Evolutionary conservation across 2,329 filamentous ascomycete species (phyloP).

Genomic region (Colletotrichum sp.): DNA sequence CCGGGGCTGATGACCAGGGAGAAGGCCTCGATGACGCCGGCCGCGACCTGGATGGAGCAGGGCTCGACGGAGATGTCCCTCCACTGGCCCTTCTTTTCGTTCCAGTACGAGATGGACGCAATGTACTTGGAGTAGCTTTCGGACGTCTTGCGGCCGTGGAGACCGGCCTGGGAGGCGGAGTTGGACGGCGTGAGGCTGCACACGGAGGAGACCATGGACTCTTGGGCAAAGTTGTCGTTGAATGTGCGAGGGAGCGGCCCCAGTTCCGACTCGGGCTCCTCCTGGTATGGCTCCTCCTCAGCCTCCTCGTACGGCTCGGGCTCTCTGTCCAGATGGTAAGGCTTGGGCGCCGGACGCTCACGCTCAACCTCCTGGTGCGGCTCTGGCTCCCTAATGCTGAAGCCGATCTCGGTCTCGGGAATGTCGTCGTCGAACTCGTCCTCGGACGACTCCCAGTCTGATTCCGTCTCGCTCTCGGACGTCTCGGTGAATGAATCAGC

Average conservation of each 20-base stretch:
- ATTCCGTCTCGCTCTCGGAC: constrained; percentile 35
- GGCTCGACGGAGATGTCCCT: constrained; percentile 58
- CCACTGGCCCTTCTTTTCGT: constrained; percentile 64
- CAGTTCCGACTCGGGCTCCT: neutral
- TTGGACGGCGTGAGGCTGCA: constrained; percentile 79
- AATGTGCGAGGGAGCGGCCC: neutral
- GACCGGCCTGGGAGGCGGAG: constrained; percentile 75
- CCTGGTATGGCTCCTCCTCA: neutral
- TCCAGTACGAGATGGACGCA: constrained; percentile 67
- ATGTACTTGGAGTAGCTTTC: constrained; percentile 53
- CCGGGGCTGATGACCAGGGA: constrained; percentile 38
- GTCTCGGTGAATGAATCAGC: constrained; percentile 61
- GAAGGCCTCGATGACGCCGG: constrained; percentile 65
- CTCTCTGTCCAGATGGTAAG: neutral
- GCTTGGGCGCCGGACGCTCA: constrained; percentile 23
- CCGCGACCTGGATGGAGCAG: constrained; percentile 61
- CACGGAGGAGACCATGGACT: constrained; percentile 52
- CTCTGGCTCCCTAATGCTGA: constrained; percentile 55
- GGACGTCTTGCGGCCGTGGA: constrained; percentile 59
- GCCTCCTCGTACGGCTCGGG: neutral
- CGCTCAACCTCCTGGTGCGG: constrained; percentile 24
- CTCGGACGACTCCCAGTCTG: constrained; percentile 57
- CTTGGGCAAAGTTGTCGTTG: neutral
- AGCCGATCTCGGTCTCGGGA: constrained; percentile 62
- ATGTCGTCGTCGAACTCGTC: constrained; percentile 65